Percentiles rank a stretch among this genome's conserved stretches.
These are phyloP conservation scores for Massarina eburnea DNA, from an alignment of 2,329 filamentous ascomycete species.

Conservation along the genomic window DNA sequence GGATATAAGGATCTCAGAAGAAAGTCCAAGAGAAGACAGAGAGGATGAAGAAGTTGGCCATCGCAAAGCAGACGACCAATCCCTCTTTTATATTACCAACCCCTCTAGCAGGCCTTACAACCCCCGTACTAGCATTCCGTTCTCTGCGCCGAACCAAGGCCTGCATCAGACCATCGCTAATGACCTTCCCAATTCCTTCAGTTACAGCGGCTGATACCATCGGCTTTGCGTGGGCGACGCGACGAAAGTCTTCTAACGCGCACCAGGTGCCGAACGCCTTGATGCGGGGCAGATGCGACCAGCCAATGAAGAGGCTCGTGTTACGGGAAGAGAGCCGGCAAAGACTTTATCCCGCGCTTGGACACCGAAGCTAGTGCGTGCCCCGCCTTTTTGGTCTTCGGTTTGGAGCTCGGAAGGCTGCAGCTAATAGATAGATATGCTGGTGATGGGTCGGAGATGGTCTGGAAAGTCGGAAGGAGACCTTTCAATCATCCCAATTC, in stretches of 20 bases:
- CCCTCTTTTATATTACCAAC: conserved; percentile 3
- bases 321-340: conserved; percentile 29
- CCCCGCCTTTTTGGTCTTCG: conserved; percentile 35
- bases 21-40: neutral
- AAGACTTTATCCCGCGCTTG: conserved; percentile 19
- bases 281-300: conserved; percentile 9
- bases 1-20: neutral
- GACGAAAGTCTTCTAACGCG: neutral
- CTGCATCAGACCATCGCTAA: neutral
- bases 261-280: conserved; percentile 8
- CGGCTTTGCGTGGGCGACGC: neutral
- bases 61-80: neutral
- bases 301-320: conserved; percentile 10
- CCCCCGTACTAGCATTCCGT: neutral
- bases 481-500: neutral
- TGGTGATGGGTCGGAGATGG: neutral
- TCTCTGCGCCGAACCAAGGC: neutral
- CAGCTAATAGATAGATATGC: neutral
- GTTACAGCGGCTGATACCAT: neutral
- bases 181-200: neutral
- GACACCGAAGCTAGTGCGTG: conserved; percentile 7
- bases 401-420: conserved; percentile 5
- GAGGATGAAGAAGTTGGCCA: conserved; percentile 1
- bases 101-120: neutral
- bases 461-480: conserved; percentile 2